These are phyloP conservation scores for Mycosphaerella arachidis DNA, from an alignment of 2,329 filamentous ascomycete species.

Conservation along the genomic window DNA sequence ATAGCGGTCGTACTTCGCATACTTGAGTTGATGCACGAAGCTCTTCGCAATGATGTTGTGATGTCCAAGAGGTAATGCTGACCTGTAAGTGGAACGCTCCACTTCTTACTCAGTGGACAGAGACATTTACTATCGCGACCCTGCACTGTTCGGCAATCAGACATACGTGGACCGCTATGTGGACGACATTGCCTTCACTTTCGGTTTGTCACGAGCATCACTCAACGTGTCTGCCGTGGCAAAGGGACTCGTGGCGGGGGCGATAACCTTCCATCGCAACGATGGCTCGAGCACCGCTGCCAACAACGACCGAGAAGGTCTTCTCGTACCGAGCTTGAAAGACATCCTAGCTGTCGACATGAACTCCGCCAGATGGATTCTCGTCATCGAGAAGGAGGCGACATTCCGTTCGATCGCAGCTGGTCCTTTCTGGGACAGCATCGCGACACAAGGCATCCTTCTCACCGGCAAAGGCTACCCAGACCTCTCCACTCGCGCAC, in stretches of 20 bases:
- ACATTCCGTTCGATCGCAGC: slow-evolving; percentile 65
- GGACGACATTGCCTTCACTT: slow-evolving; percentile 68
- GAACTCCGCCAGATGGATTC: slow-evolving; percentile 55
- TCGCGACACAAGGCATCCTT: slow-evolving; percentile 57
- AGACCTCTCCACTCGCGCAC: slow-evolving; percentile 64
- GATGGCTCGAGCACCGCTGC: slow-evolving; percentile 44
- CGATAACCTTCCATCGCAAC: slow-evolving; percentile 45
- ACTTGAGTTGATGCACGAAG: slow-evolving; percentile 52
- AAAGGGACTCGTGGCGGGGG: slow-evolving; percentile 66
- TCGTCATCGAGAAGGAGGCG: slow-evolving; percentile 81
- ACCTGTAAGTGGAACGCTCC: background rate
- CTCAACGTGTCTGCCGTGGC: slow-evolving; percentile 70
- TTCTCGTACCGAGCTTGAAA: slow-evolving; percentile 54
- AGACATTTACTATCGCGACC: slow-evolving; percentile 75
- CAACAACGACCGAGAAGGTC: slow-evolving; percentile 48
- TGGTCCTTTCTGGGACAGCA: slow-evolving; percentile 51
- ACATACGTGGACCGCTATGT: slow-evolving; percentile 65
- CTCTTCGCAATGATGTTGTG: slow-evolving; percentile 44
- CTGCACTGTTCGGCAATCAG: slow-evolving; percentile 67
- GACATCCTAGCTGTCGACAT: slow-evolving; percentile 51
- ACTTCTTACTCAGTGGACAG: slow-evolving; percentile 41
- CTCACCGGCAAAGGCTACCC: slow-evolving; percentile 80
- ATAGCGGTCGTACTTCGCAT: slow-evolving; percentile 54
- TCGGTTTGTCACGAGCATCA: slow-evolving; percentile 58
- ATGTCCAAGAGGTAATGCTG: slow-evolving; percentile 55